These are phyloP conservation scores for Chaetothyriales sp. DNA, from an alignment of 2,329 filamentous ascomycete species.

Conservation along the genomic window DNA sequence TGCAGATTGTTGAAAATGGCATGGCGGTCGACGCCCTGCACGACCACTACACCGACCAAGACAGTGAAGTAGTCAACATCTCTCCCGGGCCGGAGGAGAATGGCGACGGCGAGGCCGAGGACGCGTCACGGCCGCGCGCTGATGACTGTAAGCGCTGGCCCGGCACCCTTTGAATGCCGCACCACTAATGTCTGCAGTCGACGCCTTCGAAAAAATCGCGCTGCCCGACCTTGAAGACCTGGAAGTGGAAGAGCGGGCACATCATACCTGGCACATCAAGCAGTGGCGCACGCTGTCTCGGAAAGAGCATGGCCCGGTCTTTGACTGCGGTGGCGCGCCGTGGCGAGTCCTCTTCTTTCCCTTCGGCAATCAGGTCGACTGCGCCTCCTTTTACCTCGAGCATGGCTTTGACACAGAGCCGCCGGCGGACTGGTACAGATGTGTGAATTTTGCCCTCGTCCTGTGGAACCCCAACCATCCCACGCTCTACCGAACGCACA, in stretches of 20 bases:
- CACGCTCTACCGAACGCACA: slow-evolving; percentile 61
- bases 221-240: slow-evolving; percentile 67
- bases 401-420: slow-evolving; percentile 70
- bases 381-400: slow-evolving; percentile 83
- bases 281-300: slow-evolving; percentile 64
- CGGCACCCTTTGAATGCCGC: background rate
- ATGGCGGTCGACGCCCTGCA: slow-evolving; percentile 46
- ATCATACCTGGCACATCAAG: slow-evolving; percentile 76
- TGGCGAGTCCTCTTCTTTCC: slow-evolving; percentile 97
- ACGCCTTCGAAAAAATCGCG: slow-evolving; percentile 71
- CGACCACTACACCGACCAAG: slow-evolving; percentile 47
- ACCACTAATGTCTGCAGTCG: slow-evolving; percentile 38
- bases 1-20: slow-evolving; percentile 44
- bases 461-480: slow-evolving; percentile 91
- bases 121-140: slow-evolving; percentile 40
- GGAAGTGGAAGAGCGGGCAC: slow-evolving; percentile 60
- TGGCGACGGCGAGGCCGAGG: slow-evolving; percentile 42
- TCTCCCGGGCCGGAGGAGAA: slow-evolving; percentile 43
- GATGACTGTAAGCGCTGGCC: slow-evolving; percentile 37
- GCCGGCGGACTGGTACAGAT: slow-evolving; percentile 90
- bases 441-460: slow-evolving; percentile 87
- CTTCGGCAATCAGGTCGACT: slow-evolving; percentile 85
- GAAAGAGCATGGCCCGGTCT: slow-evolving; percentile 77
- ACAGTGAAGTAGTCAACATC: slow-evolving; percentile 49
- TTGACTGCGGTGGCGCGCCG: slow-evolving; percentile 72